Percentiles rank a stretch among this genome's conserved stretches.
These are phyloP conservation scores for Moricandia arvensis DNA, from an alignment of 345 rosid species.

Conservation along the genomic window DNA sequence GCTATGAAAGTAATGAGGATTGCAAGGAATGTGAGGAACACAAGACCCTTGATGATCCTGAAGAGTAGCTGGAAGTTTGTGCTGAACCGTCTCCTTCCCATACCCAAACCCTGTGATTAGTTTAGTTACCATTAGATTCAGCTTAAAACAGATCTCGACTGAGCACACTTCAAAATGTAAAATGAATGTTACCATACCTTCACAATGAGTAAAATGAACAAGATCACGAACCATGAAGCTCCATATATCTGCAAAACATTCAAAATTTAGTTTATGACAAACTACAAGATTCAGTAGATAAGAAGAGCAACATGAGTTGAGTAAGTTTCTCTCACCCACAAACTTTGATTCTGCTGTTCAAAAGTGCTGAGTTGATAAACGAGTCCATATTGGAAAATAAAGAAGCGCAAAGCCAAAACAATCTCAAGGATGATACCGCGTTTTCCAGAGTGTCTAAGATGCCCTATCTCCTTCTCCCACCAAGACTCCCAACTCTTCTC, in stretches of 20 bases:
- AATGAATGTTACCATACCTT: constrained; percentile 35
- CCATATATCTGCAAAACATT: constrained; percentile 36
- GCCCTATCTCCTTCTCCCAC: constrained; percentile 68
- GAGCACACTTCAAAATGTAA: background rate
- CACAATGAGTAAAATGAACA: constrained; percentile 33
- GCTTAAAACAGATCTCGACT: background rate
- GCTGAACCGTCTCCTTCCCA: constrained; percentile 66
- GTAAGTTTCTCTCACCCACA: constrained; percentile 46
- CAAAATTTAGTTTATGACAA: background rate
- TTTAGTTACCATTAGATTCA: background rate
- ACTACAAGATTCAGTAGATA: background rate
- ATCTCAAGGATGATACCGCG: constrained; percentile 51
- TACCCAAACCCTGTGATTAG: constrained; percentile 56
- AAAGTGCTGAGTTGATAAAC: constrained; percentile 55
- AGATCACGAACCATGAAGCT: constrained; percentile 39
- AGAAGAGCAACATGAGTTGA: background rate
- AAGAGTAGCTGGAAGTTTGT: constrained; percentile 74
- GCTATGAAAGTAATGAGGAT: constrained; percentile 58
- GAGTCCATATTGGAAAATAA: constrained; percentile 62
- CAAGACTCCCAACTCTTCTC: constrained; percentile 76
- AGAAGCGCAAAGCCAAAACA: constrained; percentile 52
- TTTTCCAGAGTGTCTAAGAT: constrained; percentile 51
- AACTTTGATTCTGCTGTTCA: constrained; percentile 36
- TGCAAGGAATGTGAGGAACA: constrained; percentile 58
- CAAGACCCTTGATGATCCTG: constrained; percentile 66